These are phyloP conservation scores for Cyclostephanos tholiformis DNA, from an alignment of 108 stramenopile genomes.

Conservation along the genomic window DNA sequence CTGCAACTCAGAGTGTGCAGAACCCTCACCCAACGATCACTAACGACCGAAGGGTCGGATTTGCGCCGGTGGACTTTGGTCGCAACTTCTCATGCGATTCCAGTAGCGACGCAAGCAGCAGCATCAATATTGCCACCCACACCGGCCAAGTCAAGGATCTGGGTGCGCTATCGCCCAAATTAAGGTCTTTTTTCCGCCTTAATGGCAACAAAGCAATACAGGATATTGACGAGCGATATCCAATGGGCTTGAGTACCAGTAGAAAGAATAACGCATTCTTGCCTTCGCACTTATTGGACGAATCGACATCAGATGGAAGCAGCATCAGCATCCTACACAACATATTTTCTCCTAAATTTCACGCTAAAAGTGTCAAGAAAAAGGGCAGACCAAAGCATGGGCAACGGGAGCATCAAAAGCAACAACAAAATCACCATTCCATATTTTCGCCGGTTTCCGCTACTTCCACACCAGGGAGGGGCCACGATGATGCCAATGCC, in stretches of 20 bases:
- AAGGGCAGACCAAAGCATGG: neutral
- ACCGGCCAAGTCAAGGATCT: constrained; percentile 4
- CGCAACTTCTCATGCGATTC: constrained; percentile 6
- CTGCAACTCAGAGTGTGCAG: neutral
- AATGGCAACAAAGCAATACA: neutral
- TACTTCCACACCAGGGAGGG: neutral
- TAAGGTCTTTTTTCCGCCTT: neutral
- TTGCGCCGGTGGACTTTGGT: neutral
- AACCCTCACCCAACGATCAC: neutral
- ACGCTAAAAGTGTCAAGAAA: neutral
- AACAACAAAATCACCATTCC: neutral
- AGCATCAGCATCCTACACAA: constrained; percentile 2
- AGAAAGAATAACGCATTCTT: constrained; percentile 1
- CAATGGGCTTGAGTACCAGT: neutral
- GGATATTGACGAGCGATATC: constrained; percentile 1
- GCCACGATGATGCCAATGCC: constrained; percentile 6
- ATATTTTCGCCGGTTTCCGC: constrained; percentile 1
- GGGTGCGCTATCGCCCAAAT: constrained; percentile 1
- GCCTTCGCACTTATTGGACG: neutral
- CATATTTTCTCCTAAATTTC: constrained; percentile 14
- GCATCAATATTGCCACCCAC: neutral
- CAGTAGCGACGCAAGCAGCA: neutral
- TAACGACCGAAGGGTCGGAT: neutral
- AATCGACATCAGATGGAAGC: neutral
- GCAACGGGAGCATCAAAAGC: neutral